Percentiles rank a stretch among this genome's conserved stretches.
phyloP scores from a whole-genome alignment of 352 stramenopile species.

The Plasmopara halstedii region DNA sequence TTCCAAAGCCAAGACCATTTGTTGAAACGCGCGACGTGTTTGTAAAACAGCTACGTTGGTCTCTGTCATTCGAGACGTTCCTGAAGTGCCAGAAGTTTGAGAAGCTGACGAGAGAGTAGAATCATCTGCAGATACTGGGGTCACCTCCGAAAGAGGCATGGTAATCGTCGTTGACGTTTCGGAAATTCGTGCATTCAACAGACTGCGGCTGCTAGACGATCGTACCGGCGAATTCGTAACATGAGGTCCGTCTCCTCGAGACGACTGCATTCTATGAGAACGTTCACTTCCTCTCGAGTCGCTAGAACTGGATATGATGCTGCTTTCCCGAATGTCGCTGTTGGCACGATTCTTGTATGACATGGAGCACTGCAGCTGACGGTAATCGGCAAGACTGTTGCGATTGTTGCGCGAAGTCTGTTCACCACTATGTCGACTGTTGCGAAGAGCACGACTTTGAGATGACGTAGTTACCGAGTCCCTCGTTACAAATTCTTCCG shows the following conservation, averaged over 20 bases:
- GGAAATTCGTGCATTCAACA: slow-evolving; percentile 24
- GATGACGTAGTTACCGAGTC: slow-evolving; percentile 19
- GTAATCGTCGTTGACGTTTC: slow-evolving; percentile 20
- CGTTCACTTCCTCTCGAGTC: slow-evolving; percentile 21
- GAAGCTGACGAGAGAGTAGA: neutral
- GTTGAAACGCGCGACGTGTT: slow-evolving; percentile 72
- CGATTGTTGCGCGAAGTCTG: slow-evolving; percentile 12
- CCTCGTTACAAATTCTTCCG: slow-evolving; percentile 21
- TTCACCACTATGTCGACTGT: slow-evolving; percentile 20
- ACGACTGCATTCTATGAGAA: slow-evolving; percentile 24
- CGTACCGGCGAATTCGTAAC: slow-evolving; percentile 17
- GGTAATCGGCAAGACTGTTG: slow-evolving; percentile 61
- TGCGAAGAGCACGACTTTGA: slow-evolving; percentile 11
- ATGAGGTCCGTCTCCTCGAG: slow-evolving; percentile 23
- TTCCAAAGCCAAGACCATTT: slow-evolving; percentile 79
- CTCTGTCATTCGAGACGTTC: slow-evolving; percentile 39
- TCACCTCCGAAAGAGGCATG: neutral
- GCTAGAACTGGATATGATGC: slow-evolving; percentile 14
- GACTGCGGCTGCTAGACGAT: slow-evolving; percentile 15
- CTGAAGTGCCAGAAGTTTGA: slow-evolving; percentile 7
- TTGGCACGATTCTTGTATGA: slow-evolving; percentile 77
- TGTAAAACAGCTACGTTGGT: slow-evolving; percentile 61
- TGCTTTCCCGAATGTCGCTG: slow-evolving; percentile 20
- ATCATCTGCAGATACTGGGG: neutral
- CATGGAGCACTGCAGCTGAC: slow-evolving; percentile 78